Conservation (phyloP, 768 basidiomycete species). For the Mycena venus region DNA sequence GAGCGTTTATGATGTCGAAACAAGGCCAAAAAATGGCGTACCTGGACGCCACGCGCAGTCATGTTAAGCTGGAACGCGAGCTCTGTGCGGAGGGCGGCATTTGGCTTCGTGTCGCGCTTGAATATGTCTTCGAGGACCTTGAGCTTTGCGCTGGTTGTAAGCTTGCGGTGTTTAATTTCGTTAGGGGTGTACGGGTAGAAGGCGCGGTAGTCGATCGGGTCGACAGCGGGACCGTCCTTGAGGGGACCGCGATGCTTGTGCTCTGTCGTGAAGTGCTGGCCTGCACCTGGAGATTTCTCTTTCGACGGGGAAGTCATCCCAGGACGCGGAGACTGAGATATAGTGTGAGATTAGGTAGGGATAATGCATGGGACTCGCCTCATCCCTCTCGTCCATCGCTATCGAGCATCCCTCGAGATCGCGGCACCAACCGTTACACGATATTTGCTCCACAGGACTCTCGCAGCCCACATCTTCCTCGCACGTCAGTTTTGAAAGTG, state of each 20-base stretch:
- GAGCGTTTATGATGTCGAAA: slow-evolving; percentile 32
- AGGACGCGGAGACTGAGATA: too few species aligned
- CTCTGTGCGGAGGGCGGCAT: slow-evolving; percentile 81
- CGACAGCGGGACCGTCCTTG: too few species aligned
- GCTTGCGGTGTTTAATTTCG: slow-evolving; percentile 94
- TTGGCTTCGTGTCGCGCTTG: slow-evolving; percentile 91
- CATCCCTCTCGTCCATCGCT: neutral
- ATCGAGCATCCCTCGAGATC: neutral
- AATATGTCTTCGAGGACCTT: slow-evolving; percentile 91
- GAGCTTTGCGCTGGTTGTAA: slow-evolving; percentile 92
- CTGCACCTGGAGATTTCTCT: too few species aligned
- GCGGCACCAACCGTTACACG: slow-evolving; percentile 25
- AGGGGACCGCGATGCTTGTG: too few species aligned
- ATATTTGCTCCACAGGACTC: slow-evolving; percentile 13
- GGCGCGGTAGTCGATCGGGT: slow-evolving; percentile 84
- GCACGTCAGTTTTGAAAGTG: neutral
- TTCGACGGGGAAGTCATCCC: too few species aligned
- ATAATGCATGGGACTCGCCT: too few species aligned
- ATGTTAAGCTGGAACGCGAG: slow-evolving; percentile 89
- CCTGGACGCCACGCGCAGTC: slow-evolving; percentile 95
- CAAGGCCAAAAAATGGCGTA: slow-evolving; percentile 50
- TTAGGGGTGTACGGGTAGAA: slow-evolving; percentile 92
- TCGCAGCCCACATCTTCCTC: slow-evolving; percentile 2
- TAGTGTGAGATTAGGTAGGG: too few species aligned
- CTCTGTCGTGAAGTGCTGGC: too few species aligned